A percentile compares a stretch with the other conserved stretches of the same genome.
These are phyloP conservation scores for Diaporthe citri DNA, from an alignment of 2,329 filamentous ascomycete species.

Conservation along the genomic window DNA sequence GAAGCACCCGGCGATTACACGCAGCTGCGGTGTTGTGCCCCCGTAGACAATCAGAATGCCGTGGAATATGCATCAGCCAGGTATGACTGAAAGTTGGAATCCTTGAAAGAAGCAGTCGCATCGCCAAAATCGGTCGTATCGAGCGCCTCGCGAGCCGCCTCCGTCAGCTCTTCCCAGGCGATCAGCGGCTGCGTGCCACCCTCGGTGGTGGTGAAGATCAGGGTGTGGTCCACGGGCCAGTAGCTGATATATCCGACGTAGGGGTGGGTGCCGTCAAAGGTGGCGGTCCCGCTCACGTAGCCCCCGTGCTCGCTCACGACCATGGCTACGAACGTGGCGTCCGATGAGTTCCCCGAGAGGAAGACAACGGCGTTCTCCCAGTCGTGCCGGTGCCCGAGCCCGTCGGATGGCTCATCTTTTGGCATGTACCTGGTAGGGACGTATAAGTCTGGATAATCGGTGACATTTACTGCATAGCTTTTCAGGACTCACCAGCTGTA, in stretches of 20 bases:
- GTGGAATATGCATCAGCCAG: conserved; percentile 32
- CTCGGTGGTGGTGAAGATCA: conserved; percentile 50
- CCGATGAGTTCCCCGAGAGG: conserved; percentile 45
- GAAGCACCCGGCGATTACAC: neutral
- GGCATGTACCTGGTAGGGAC: conserved; percentile 55
- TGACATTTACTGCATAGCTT: neutral
- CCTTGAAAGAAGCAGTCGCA: conserved; percentile 34
- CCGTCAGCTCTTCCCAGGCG: conserved; percentile 58
- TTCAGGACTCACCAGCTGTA: conserved; percentile 48
- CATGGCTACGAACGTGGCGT: conserved; percentile 51
- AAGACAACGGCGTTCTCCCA: conserved; percentile 54
- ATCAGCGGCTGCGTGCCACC: conserved; percentile 55
- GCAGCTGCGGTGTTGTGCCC: neutral
- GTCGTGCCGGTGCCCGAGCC: conserved; percentile 54
- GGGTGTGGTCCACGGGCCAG: conserved; percentile 52
- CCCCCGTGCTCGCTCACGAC: conserved; percentile 54
- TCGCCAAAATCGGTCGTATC: conserved; percentile 54
- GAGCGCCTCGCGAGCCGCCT: conserved; percentile 51
- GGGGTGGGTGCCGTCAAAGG: conserved; percentile 42
- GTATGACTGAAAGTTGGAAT: conserved; percentile 31
- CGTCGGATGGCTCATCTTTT: conserved; percentile 55
- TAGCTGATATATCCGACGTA: conserved; percentile 51
- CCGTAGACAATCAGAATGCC: neutral
- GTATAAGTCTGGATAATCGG: neutral
- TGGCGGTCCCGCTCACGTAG: conserved; percentile 41